Evolutionary conservation across 208 protist species (phyloP).

Genomic region (Leishmania guyanensis): DNA sequence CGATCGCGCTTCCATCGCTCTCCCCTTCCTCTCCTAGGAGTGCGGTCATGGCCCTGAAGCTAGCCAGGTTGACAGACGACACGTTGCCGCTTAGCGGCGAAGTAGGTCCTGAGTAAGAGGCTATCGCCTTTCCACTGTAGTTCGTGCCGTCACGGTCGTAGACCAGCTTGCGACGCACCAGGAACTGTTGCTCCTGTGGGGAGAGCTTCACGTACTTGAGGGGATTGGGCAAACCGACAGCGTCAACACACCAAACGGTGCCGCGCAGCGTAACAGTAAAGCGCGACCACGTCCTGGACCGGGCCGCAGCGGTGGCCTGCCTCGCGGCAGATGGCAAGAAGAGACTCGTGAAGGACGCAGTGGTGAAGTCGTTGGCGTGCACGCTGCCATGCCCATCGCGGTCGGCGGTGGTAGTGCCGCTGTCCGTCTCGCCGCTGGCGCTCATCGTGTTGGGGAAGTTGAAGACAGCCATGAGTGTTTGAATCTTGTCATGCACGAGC

Average conservation of each 20-base stretch:
- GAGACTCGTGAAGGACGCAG: conserved; percentile 31
- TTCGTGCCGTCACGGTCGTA: conserved; percentile 70
- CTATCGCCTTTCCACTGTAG: conserved; percentile 54
- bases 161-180: conserved; percentile 74
- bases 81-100: conserved; percentile 5
- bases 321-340: conserved; percentile 41
- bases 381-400: neutral
- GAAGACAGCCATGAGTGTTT: conserved; percentile 15
- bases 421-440: neutral
- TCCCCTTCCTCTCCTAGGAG: conserved; percentile 9
- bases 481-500: conserved; percentile 33
- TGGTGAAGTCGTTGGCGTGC: conserved; percentile 8
- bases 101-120: conserved; percentile 15
- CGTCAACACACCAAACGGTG: conserved; percentile 76
- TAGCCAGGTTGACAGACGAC: conserved; percentile 2
- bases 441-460: neutral
- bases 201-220: conserved; percentile 63
- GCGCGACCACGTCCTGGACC: conserved; percentile 51
- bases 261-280: conserved; percentile 65
- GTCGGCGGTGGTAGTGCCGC: neutral
- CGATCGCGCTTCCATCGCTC: neutral
- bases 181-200: conserved; percentile 65
- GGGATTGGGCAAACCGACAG: conserved; percentile 30
- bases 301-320: conserved; percentile 40
- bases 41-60: neutral